Percentiles rank a stretch among this genome's conserved stretches.
Evolutionary conservation across 2,329 filamentous ascomycete species (phyloP).

Genomic region (Lachnum nothofagi): DNA sequence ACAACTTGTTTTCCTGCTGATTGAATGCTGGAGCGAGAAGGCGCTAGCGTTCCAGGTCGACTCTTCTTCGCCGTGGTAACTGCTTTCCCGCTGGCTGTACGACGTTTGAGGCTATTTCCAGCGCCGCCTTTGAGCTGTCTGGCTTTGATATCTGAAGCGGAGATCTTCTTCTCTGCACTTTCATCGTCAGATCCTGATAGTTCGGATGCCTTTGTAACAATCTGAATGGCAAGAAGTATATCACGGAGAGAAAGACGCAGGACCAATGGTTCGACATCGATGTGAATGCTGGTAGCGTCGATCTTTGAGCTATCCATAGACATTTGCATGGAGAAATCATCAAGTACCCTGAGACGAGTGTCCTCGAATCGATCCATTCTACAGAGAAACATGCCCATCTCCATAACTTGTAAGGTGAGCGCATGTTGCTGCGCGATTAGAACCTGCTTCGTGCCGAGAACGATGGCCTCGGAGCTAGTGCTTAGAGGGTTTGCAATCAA

Average conservation of each 20-base stretch:
- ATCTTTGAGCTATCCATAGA: slow-evolving; percentile 68
- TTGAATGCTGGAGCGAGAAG: slow-evolving; percentile 37
- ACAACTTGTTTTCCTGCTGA: slow-evolving; percentile 40
- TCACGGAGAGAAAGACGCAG: slow-evolving; percentile 86
- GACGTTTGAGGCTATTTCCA: slow-evolving; percentile 43
- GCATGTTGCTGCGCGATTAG: slow-evolving; percentile 91
- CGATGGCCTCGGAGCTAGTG: slow-evolving; percentile 88
- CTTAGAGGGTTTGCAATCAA: slow-evolving; percentile 91
- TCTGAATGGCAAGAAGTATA: slow-evolving; percentile 89
- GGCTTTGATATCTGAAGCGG: slow-evolving; percentile 49
- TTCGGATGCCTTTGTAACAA: slow-evolving; percentile 83
- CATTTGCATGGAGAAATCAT: slow-evolving; percentile 89
- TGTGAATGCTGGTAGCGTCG: slow-evolving; percentile 70
- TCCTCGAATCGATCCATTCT: slow-evolving; percentile 97
- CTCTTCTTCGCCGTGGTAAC: slow-evolving; percentile 48
- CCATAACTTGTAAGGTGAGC: slow-evolving; percentile 84
- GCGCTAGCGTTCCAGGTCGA: slow-evolving; percentile 34
- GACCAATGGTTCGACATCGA: slow-evolving; percentile 87
- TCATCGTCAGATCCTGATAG: slow-evolving; percentile 63
- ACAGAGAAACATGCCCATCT: slow-evolving; percentile 97
- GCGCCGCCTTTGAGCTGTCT: slow-evolving; percentile 41
- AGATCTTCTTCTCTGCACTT: slow-evolving; percentile 34
- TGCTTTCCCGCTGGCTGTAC: slow-evolving; percentile 52
- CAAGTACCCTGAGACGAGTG: slow-evolving; percentile 81
- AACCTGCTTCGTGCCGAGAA: slow-evolving; percentile 88